Base-by-base conservation (phyloP, 2,329 filamentous ascomycete genomes). In the Sarocladium strictum region DNA sequence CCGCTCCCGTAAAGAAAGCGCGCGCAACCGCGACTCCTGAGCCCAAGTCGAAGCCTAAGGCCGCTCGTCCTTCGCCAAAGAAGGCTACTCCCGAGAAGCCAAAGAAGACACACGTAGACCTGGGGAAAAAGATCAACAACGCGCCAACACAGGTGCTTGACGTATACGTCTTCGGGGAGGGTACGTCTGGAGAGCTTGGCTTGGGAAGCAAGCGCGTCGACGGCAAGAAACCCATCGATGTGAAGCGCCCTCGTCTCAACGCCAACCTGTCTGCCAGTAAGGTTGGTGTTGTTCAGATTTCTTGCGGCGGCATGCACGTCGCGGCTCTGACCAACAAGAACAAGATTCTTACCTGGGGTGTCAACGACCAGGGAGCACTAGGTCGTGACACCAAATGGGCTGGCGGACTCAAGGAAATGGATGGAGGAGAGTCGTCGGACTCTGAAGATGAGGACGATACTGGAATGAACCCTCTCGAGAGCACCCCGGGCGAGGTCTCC, bases 221-320 rank as follows among this genome's bases (percentile, higher is more conserved):
- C 56, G 75, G 74, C 59, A 81, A 81, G 72, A 78, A 76, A 68
- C 77, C 79, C 35, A 82, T 88, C 60, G 86, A 91, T 52, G 89
- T 87, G 26, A 92, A 89, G 87, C 88, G 89, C 27, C 90, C 90
- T 17, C 85, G 83, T 59, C 86, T 92, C 60, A 92, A 92, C 65
- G 87, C 90, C 60, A 85, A 89, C 53, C 66, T 72, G 12, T 63
- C 65, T 3, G 65, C 70, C 63, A 81, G 83, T 56, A 84, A 86
- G 9, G 76, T 90, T 27, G 89, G 88, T 32, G 80, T 94, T 33
- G 88, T 94, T 2, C 84, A 89, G 68, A 71, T 95, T 55, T 84
- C 87, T 52, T 84, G 86, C 57, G 90, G 88, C 53, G 87, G 87
- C 55, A 90, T 91, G 87, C 89, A 92, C 70, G 81, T 78, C 50